Evolutionary conservation across 164 flowering plant species (phyloP), one percentile per base, ranked within the genome.

Genomic region (Tetrastigma voinierianum): DNA sequence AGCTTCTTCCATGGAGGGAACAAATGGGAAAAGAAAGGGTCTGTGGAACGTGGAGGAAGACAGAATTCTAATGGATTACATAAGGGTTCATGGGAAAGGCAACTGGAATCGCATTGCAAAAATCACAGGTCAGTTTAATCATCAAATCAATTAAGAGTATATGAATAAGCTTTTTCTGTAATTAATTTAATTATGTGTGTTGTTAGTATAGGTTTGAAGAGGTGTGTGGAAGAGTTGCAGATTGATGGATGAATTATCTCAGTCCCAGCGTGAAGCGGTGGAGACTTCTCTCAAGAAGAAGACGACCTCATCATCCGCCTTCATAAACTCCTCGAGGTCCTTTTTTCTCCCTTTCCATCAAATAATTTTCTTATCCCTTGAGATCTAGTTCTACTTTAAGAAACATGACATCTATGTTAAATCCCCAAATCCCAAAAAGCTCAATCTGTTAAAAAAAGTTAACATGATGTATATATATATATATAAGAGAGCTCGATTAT

Each of bases 221-320:
- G 81, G 47, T 32, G 77, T 56, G 82, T n/a, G 81, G 49, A 83
- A 78, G 71, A 84, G 87, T 56, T 82, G 88, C 73, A 78, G 86
- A 45, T 57, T 82, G 86, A 19, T 82, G 86, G 84, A 63, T 81
- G 24, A 83, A 83, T 46, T 81, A 83, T 67, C 72, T 82, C 2
- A 71, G 79, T 18, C 86, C 86, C 9, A 52, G 43, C 23, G 74
- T 81, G 0, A 81, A 81, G 57, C 75, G 61, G n/a, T 10, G 87
- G 74, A 0, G 62, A 72, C 19, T 83, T 83, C 54, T 67, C 84
- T 0, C 74, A 73, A 61, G 76, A 83, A 62, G 87, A 83, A 72
- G 82, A 82, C 2, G 88, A 84, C 52, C 85, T 85, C 59, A 85
- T 85, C 46, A 77, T 85, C 18, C 72, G 89, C 9, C 89, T 85